Percentiles rank a stretch among this genome's conserved stretches.
Evolutionary conservation across 805 yeast species (phyloP).

Genomic region (Saccharomycopsis lassenensis): DNA sequence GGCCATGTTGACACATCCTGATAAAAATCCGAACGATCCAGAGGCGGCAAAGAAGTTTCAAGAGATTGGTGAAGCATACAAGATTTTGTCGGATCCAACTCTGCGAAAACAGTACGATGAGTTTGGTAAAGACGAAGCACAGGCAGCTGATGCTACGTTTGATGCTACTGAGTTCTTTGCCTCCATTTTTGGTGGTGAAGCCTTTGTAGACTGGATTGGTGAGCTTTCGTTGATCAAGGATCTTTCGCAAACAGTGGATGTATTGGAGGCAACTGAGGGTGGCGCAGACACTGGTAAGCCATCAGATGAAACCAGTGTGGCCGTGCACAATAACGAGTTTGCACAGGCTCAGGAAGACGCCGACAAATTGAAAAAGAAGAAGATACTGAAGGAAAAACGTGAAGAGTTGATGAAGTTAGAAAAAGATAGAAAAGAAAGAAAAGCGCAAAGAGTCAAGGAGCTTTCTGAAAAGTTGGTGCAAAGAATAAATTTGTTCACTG

Average conservation of each 20-base stretch:
- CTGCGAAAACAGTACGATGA: constrained; percentile 70
- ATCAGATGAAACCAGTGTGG: constrained; percentile 8
- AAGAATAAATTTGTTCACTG: constrained; percentile 34
- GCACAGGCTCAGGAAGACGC: constrained; percentile 27
- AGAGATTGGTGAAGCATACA: constrained; percentile 58
- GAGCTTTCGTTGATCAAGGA: constrained; percentile 62
- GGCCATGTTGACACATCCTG: constrained; percentile 89
- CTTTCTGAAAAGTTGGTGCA: constrained; percentile 37
- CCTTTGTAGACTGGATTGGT: constrained; percentile 70
- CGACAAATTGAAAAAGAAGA: constrained; percentile 22
- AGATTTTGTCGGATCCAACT: constrained; percentile 64
- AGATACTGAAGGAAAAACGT: constrained; percentile 31
- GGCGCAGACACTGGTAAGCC: not conserved
- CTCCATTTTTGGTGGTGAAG: constrained; percentile 76
- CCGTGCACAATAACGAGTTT: constrained; percentile 12
- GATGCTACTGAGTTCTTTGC: constrained; percentile 84
- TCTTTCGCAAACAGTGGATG: constrained; percentile 44
- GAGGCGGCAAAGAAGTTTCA: constrained; percentile 83
- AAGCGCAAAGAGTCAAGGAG: constrained; percentile 38
- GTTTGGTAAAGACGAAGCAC: constrained; percentile 69
- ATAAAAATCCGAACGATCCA: constrained; percentile 92
- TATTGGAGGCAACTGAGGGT: constrained; percentile 23
- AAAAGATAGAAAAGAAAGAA: constrained; percentile 41
- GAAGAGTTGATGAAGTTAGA: constrained; percentile 41
- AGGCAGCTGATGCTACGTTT: constrained; percentile 59